Percentiles rank a stretch among this genome's conserved stretches.
Evolutionary conservation across 164 flowering plant genomes (phyloP).

Genomic region (Liriodendron chinense): DNA sequence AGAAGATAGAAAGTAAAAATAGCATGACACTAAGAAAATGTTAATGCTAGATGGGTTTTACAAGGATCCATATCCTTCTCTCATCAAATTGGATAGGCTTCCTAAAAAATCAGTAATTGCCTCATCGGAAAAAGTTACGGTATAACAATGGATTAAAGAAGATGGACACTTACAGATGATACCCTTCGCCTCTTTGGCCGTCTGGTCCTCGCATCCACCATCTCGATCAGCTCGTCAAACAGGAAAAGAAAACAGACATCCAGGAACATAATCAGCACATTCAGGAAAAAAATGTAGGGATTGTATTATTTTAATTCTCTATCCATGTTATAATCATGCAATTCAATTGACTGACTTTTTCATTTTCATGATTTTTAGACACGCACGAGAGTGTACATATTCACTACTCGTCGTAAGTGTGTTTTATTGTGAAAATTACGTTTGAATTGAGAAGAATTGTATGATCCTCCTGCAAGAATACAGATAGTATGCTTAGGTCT

Average conservation of each 20-base stretch:
- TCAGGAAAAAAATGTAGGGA: background rate
- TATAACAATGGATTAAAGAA: background rate
- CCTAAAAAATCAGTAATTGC: background rate
- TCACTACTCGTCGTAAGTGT: no score
- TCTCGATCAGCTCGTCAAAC: conserved; percentile 48
- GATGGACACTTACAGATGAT: conserved; percentile 22
- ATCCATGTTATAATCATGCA: no score
- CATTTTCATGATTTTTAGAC: no score
- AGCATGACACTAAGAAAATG: background rate
- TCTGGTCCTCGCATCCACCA: conserved; percentile 34
- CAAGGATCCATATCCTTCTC: background rate
- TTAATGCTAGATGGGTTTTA: background rate
- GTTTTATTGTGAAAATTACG: no score
- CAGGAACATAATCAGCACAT: conserved; percentile 13
- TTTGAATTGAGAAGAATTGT: no score
- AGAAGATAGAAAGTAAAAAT: no score
- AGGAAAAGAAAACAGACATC: conserved; percentile 15
- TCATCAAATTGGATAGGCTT: background rate
- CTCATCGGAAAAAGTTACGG: background rate
- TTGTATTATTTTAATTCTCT: no score
- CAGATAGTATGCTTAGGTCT: no score
- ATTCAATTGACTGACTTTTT: no score
- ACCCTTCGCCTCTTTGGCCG: conserved; percentile 36
- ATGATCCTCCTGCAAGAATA: no score
- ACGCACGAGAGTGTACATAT: no score